Percentiles rank a stretch among this genome's conserved stretches.
Evolutionary conservation across 2,329 filamentous ascomycete species (phyloP).

Genomic region (Volutella citrinella): DNA sequence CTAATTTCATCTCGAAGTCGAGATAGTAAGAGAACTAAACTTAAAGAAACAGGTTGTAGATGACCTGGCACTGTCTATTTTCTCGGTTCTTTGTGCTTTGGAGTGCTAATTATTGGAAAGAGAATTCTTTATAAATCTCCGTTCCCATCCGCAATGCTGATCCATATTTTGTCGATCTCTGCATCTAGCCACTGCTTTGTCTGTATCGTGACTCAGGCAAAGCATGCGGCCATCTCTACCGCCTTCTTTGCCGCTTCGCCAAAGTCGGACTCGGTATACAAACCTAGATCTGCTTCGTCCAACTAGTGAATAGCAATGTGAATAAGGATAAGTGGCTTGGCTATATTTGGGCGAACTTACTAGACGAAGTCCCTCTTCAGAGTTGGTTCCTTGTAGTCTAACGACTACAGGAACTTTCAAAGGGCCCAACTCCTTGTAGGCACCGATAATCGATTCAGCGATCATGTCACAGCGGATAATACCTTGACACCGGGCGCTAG

Average conservation of each 20-base stretch:
- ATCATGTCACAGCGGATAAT: slow-evolving; percentile 48
- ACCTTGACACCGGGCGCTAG: slow-evolving; percentile 23
- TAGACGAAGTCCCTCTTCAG: not conserved
- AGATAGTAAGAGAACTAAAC: too few relatives aligned
- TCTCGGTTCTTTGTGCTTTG: too few relatives aligned
- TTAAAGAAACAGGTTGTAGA: too few relatives aligned
- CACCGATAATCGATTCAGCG: slow-evolving; percentile 42
- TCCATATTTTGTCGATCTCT: too few relatives aligned
- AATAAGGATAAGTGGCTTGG: not conserved
- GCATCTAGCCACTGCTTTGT: too few relatives aligned
- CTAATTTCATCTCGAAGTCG: too few relatives aligned
- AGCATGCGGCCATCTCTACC: slow-evolving; percentile 31
- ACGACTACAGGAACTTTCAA: slow-evolving; percentile 25
- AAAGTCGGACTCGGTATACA: slow-evolving; percentile 35
- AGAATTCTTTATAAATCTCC: too few relatives aligned
- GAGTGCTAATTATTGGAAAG: too few relatives aligned
- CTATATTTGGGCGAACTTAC: not conserved
- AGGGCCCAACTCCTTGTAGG: slow-evolving; percentile 30
- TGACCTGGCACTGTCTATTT: too few relatives aligned
- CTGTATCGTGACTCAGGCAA: too few relatives aligned
- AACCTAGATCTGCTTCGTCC: slow-evolving; percentile 28
- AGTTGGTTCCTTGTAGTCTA: not conserved
- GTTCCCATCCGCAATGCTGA: too few relatives aligned
- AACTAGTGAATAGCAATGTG: slow-evolving; percentile 22
- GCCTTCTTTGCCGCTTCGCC: slow-evolving; percentile 28